Conservation (phyloP, 2,329 filamentous ascomycete genomes). For the Colletotrichum sp. region DNA sequence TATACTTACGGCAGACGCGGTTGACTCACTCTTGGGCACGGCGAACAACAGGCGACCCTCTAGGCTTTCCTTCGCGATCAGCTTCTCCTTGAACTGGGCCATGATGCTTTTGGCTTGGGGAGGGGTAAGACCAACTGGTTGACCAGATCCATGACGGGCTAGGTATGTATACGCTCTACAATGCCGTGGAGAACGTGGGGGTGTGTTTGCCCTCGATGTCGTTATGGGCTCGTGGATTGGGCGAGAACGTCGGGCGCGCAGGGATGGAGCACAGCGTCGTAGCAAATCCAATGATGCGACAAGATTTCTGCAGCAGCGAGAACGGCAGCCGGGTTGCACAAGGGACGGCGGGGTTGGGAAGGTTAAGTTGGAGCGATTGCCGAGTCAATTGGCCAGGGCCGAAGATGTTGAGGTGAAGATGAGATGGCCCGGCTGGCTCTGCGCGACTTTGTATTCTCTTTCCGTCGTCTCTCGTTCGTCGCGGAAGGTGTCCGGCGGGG, state of each 20-base stretch:
- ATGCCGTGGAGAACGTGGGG: neutral
- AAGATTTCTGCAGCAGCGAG: slow-evolving; percentile 7
- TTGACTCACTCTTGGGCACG: slow-evolving; percentile 90
- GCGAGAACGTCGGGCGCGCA: slow-evolving; percentile 13
- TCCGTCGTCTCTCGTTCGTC: neutral
- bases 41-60: slow-evolving; percentile 94
- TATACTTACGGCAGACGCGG: slow-evolving; percentile 5
- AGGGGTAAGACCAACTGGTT: slow-evolving; percentile 50
- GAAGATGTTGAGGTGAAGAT: neutral
- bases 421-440: neutral
- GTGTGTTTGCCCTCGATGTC: neutral
- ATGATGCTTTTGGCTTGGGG: neutral
- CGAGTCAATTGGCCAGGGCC: slow-evolving; percentile 11
- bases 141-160: slow-evolving; percentile 54
- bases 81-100: slow-evolving; percentile 16
- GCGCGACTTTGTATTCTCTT: slow-evolving; percentile 13
- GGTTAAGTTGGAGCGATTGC: neutral
- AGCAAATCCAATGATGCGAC: slow-evolving; percentile 15
- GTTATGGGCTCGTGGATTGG: neutral
- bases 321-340: neutral
- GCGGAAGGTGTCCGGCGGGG: slow-evolving; percentile 13
- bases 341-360: neutral
- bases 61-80: slow-evolving; percentile 60
- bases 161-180: neutral
- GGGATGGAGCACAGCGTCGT: slow-evolving; percentile 11